Evolutionary conservation across 108 stramenopile genomes (phyloP), one percentile per base, ranked within the genome.

Genomic region (Cylindrotheca closterium): DNA sequence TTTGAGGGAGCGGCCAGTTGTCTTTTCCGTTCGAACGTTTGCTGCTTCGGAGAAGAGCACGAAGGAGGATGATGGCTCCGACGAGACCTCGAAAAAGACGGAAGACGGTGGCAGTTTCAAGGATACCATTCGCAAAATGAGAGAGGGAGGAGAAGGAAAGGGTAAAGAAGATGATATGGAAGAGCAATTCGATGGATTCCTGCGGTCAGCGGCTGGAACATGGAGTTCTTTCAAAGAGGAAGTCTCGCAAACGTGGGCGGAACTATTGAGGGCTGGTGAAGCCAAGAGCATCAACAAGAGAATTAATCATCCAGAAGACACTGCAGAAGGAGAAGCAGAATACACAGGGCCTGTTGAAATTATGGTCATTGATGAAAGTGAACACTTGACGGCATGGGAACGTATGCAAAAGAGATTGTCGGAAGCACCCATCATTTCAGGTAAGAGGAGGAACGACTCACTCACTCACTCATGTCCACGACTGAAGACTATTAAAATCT

Each of bases 391-490:
- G 62, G 94, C 96, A 22, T 98, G 94, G 95, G 95, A 97, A 68
- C 68, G 90, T 64, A 91, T 98, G 87, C 88, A 92, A 66, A 84
- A 81, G 50, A 80, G 96, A 32, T 77, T 98, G 63, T 76, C 77
- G 26, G 93, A 96, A 62, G 92, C 98, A 0, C 98, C 96, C 30
- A 93, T 98, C 56, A 97, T 98, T 78, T 81, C 85, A 63, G 86
- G 86, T 82, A 56, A 60, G 60, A 30, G 42, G n/a, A n/a, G n/a
- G n/a, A n/a, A n/a, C n/a, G n/a, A n/a, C n/a, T n/a, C n/a, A n/a
- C 2, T n/a, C 27, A 25, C 4, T 49, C 3, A 27, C 1, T 50
- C 53, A 28, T n/a, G n/a, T n/a, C n/a, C n/a, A n/a, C n/a, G n/a
- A n/a, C n/a, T n/a, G n/a, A n/a, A n/a, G 28, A 30, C 28, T 19